phyloP scores from a whole-genome alignment of 805 yeast genomes.

The Wickerhamomyces rabaulensis region DNA sequence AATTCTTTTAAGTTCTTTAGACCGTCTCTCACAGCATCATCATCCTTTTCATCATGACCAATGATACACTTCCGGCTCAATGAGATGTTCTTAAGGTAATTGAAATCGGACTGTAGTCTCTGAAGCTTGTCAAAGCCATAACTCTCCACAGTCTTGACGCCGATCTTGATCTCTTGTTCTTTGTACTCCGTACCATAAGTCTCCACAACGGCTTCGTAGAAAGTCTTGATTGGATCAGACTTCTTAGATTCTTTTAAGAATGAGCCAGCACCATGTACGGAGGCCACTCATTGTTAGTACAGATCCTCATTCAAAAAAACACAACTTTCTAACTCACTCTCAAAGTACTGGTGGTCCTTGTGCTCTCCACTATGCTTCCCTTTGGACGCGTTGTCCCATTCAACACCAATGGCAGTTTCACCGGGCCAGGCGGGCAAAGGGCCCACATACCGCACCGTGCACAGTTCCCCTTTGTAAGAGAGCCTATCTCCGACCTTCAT shows the following conservation, averaged over 20 bases:
- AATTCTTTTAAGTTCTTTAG: constrained; percentile 37
- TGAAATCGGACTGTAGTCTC: constrained; percentile 41
- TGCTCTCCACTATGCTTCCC: constrained; percentile 72
- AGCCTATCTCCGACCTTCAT: constrained; percentile 25
- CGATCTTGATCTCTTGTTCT: constrained; percentile 37
- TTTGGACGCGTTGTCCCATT: constrained; percentile 70
- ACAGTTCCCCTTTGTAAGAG: constrained; percentile 39
- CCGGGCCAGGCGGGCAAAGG: constrained; percentile 56
- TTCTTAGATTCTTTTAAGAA: constrained; percentile 47
- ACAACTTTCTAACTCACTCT: constrained; percentile 11
- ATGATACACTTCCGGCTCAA: constrained; percentile 39
- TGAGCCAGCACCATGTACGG: constrained; percentile 44
- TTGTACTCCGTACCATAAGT: constrained; percentile 40
- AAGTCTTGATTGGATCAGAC: constrained; percentile 27
- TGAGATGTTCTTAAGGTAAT: constrained; percentile 41
- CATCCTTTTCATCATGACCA: constrained; percentile 8
- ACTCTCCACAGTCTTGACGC: constrained; percentile 53
- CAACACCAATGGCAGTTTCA: constrained; percentile 62
- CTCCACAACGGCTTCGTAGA: constrained; percentile 44
- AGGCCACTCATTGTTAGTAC: background rate
- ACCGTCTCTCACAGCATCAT: background rate
- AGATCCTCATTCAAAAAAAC: constrained; percentile 16
- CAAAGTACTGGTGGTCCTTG: constrained; percentile 53
- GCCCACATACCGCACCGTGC: constrained; percentile 65
- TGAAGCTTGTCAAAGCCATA: constrained; percentile 61